Base-by-base conservation (phyloP, 768 basidiomycete species). In the Calvatia gigantea region DNA sequence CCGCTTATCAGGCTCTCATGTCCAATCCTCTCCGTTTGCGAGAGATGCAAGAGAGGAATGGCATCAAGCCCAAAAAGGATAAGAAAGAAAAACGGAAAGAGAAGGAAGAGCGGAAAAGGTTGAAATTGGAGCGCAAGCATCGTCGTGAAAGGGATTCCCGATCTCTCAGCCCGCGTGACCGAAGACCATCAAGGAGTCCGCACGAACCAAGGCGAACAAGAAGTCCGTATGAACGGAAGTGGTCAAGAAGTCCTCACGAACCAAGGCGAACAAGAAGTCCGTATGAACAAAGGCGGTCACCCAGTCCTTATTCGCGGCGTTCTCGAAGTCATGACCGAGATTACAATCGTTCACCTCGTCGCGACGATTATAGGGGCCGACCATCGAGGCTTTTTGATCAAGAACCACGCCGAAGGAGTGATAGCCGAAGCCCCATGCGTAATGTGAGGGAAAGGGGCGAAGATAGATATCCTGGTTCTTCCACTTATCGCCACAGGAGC, bases 1-100 rank as follows among this genome's bases (percentile, higher is more conserved):
- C 91, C 6, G 90, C 94, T 6, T 89, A 94, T 62, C 85, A 97
- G 61, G 83, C 91, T 1, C 74, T 97, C 35, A 79, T 91, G 75
- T 83, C 87, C 45, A 94, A 95, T 62, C 93, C 93, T 28, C 81
- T 93, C 29, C 90, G 90, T 21, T 73, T 94, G 43, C 83, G 86
- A 54, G 86, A 91, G 67, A 72, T 94, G 76, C 86, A 91, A 68
- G 84, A 89, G 67, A 79, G 85, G 35, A 85, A 86, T 51, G 91
- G 91, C n/a, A 83, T 92, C 47, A 87, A 87, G 64, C 77, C 84
- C 4, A 89, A 90, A 74, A 87, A 87, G 66, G 85, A 85, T 56
- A 87, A 89, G 67, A 84, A 85, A 60, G 81, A 85, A 65, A 81
- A 77, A 64, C 79, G 75, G 60, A 67, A 67, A 33, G 75, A 75